These are phyloP conservation scores for Lipomyces sp. DNA, from an alignment of 805 yeast species.

Conservation along the genomic window DNA sequence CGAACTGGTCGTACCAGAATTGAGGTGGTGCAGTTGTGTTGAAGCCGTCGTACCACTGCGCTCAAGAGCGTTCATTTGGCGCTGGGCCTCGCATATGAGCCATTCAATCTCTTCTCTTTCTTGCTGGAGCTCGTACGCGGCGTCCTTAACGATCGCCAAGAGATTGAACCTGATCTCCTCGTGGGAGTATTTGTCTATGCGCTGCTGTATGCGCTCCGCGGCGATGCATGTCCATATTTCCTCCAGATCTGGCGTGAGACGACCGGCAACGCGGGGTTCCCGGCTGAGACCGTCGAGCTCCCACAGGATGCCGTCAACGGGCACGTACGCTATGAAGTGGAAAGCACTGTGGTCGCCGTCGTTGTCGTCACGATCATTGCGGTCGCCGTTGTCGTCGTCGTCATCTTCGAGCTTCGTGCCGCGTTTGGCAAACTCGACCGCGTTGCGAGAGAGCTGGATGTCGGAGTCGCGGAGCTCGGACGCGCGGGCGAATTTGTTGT, in stretches of 20 bases:
- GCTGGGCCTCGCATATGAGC: too few relatives aligned
- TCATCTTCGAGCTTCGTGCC: not conserved
- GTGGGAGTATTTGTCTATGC: conserved; percentile 8
- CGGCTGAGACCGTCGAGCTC: conserved; percentile 47
- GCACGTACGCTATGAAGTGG: conserved; percentile 59
- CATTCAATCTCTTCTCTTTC: not conserved
- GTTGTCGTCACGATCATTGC: not conserved
- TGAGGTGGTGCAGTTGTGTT: too few relatives aligned
- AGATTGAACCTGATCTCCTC: conserved; percentile 23
- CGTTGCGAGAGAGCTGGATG: not conserved
- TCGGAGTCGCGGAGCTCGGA: conserved; percentile 16
- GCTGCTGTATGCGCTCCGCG: conserved; percentile 3
- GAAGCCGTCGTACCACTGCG: not conserved
- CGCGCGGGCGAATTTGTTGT: conserved; percentile 17
- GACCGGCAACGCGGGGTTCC: conserved; percentile 6
- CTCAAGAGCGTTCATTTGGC: too few relatives aligned
- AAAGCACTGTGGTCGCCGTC: conserved; percentile 43
- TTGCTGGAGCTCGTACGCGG: not conserved
- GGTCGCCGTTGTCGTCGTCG: not conserved
- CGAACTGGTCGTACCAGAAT: too few relatives aligned
- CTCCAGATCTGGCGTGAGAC: not conserved
- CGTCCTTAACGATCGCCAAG: conserved; percentile 20
- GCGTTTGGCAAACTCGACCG: not conserved
- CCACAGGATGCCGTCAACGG: conserved; percentile 46
- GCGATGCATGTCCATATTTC: conserved; percentile 19